A percentile compares a stretch with the other conserved stretches of the same genome.
Conservation (phyloP, 2,329 filamentous ascomycete species). For the Penicillium sp. region DNA sequence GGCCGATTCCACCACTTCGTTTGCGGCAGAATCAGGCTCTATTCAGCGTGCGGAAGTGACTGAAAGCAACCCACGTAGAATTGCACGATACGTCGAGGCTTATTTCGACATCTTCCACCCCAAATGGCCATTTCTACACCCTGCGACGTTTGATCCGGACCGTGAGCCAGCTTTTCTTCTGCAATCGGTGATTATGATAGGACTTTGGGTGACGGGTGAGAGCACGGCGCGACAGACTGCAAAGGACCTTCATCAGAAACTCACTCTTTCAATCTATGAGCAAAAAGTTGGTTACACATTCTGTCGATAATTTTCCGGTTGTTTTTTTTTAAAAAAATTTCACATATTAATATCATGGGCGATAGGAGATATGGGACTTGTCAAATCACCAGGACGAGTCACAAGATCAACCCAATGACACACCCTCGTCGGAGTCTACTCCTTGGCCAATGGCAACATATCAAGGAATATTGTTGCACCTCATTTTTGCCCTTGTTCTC, state of each 20-base stretch:
- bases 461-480: conserved; percentile 24
- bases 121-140: conserved; percentile 22
- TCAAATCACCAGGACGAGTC: not conserved
- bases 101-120: conserved; percentile 24
- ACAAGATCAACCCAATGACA: not conserved
- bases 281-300: conserved; percentile 14
- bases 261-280: conserved; percentile 14
- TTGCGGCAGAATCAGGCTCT: not conserved
- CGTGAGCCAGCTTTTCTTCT: conserved; percentile 18
- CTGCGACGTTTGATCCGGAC: conserved; percentile 11
- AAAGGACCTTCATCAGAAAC: conserved; percentile 13
- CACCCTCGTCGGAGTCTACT: not conserved
- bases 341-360: not conserved
- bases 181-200: conserved; percentile 21
- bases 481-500: conserved; percentile 20
- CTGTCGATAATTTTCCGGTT: not conserved
- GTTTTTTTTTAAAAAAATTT: too few relatives aligned
- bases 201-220: conserved; percentile 17
- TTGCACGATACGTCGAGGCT: conserved; percentile 7
- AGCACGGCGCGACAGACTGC: conserved; percentile 10
- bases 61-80: not conserved
- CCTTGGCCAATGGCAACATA: conserved; percentile 26
- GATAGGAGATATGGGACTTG: conserved; percentile 5
- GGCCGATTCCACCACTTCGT: not conserved
- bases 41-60: not conserved